Base-by-base conservation (phyloP, 2,329 filamentous ascomycete species). In the Penicillium sp. region DNA sequence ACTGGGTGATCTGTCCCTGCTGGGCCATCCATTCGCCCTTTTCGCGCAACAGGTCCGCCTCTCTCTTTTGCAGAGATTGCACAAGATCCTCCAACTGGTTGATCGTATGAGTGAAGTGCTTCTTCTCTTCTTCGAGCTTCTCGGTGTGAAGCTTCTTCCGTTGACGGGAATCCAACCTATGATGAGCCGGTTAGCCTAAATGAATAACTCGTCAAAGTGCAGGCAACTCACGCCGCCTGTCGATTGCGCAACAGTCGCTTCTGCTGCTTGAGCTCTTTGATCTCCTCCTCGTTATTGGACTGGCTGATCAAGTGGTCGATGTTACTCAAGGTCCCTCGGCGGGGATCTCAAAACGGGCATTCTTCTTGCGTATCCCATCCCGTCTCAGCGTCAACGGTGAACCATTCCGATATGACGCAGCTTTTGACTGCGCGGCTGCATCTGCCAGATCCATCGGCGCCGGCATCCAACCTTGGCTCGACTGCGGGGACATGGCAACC, bases 81-180 rank as follows among this genome's bases (percentile, higher is more conserved):
- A 95, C 74, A 57, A 88, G 84, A 48, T 93, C 86, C 65, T 96
- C 87, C 63, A 96, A 77, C 45, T 85, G 79, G 57, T 74, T 80
- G 65, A 96, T 87, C 65, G 87, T 74, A 59, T 81, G 79, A 46
- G 85, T 87, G 74, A 82, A 94, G 49, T 87, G 81, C 77, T 96
- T 96, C 79, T 97, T 96, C 75, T 97, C 91, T 69, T 93, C 86
- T 70, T 97, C 93, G 37, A 97, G 81, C 60, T 93, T 85, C 74
- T 97, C 93, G 27, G 93, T 97, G 74, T 97, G 91, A 73, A 89
- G 86, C 81, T 97, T 97, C 79, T 97, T 98, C 61, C 93, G 85
- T 71, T 97, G 91, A 57, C 93, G 84, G 36, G 93, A 97, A 73
- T 97, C 91, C 61, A 98, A 86, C 57, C 89, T 95, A 44, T 32